phyloP scores from a whole-genome alignment of 2,329 filamentous ascomycete species.

The Clonostachys chloroleuca region DNA sequence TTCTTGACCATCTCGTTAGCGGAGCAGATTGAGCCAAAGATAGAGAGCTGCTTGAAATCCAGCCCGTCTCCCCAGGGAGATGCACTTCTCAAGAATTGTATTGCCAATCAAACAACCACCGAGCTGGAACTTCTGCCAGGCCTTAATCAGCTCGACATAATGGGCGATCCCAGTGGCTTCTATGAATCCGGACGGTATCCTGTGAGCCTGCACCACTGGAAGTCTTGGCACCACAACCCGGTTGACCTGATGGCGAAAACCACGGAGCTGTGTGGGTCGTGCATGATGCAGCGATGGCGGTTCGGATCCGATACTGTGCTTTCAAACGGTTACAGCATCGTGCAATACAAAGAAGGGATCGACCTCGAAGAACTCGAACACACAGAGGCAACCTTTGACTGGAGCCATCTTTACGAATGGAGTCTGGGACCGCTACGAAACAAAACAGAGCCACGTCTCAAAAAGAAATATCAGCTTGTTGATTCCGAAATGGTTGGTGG shows the following conservation, averaged over 20 bases:
- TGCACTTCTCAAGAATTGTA: slow-evolving; percentile 51
- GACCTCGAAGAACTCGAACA: slow-evolving; percentile 31
- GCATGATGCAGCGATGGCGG: slow-evolving; percentile 52
- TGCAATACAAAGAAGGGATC: slow-evolving; percentile 36
- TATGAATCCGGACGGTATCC: slow-evolving; percentile 53
- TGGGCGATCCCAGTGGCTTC: slow-evolving; percentile 50
- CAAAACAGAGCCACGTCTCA: neutral
- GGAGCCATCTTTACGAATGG: slow-evolving; percentile 2
- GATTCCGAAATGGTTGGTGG: slow-evolving; percentile 1
- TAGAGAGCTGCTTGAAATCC: slow-evolving; percentile 39
- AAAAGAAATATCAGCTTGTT: slow-evolving; percentile 4
- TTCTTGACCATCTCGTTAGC: slow-evolving; percentile 52
- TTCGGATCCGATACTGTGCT: slow-evolving; percentile 43
- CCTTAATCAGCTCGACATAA: slow-evolving; percentile 54
- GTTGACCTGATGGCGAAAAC: slow-evolving; percentile 44
- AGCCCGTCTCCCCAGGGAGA: slow-evolving; percentile 40
- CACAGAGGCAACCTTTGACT: slow-evolving; percentile 2
- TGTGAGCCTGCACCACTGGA: slow-evolving; percentile 59
- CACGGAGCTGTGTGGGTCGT: slow-evolving; percentile 50
- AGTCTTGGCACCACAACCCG: slow-evolving; percentile 50
- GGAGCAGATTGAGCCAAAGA: slow-evolving; percentile 36
- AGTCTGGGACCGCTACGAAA: slow-evolving; percentile 1
- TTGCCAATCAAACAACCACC: slow-evolving; percentile 48
- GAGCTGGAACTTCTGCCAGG: slow-evolving; percentile 50
- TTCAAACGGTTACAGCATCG: slow-evolving; percentile 55